Evolutionary conservation across 1,139 yeast species (phyloP).

Genomic region (Eremothecium gossypii): DNA sequence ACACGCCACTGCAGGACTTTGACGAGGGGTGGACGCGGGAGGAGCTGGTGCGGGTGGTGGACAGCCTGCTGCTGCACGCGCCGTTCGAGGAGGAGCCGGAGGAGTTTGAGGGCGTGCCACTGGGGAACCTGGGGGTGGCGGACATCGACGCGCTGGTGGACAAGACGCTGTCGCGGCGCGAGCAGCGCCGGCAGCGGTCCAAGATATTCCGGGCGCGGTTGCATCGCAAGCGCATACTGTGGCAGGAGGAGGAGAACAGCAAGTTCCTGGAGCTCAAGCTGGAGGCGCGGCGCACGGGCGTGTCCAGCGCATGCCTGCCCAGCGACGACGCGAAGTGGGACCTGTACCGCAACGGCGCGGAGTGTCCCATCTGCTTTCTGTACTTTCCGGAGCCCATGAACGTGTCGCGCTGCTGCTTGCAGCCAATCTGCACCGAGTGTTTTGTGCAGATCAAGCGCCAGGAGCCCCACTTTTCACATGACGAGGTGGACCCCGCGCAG

Average conservation of each 20-base stretch:
- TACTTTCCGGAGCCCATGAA: conserved; percentile 75
- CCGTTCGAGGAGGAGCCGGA: conserved; percentile 42
- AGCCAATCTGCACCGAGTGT: conserved; percentile 92
- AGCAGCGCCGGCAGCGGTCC: conserved; percentile 43
- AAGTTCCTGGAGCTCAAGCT: conserved; percentile 32
- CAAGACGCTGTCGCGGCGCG: conserved; percentile 40
- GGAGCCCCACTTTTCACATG: conserved; percentile 95
- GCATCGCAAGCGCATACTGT: conserved; percentile 37
- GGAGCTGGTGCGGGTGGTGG: conserved; percentile 51
- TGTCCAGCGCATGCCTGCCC: conserved; percentile 22
- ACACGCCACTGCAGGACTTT: conserved; percentile 78
- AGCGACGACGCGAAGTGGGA: conserved; percentile 37
- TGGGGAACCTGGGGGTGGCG: conserved; percentile 35
- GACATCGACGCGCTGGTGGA: conserved; percentile 37
- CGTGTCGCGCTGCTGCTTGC: conserved; percentile 81
- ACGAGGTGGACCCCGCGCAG: conserved; percentile 35
- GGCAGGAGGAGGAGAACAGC: conserved; percentile 49
- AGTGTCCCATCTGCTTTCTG: conserved; percentile 92
- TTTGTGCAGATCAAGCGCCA: conserved; percentile 89
- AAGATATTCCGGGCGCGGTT: conserved; percentile 43
- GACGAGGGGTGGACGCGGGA: conserved; percentile 67
- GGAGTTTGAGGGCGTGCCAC: conserved; percentile 40
- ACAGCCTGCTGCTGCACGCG: conserved; percentile 49
- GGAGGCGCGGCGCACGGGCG: conserved; percentile 3
- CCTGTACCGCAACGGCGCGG: conserved; percentile 58